Evolutionary conservation across 768 basidiomycete species (phyloP).

Genomic region (Neoboletus brunneissimus): DNA sequence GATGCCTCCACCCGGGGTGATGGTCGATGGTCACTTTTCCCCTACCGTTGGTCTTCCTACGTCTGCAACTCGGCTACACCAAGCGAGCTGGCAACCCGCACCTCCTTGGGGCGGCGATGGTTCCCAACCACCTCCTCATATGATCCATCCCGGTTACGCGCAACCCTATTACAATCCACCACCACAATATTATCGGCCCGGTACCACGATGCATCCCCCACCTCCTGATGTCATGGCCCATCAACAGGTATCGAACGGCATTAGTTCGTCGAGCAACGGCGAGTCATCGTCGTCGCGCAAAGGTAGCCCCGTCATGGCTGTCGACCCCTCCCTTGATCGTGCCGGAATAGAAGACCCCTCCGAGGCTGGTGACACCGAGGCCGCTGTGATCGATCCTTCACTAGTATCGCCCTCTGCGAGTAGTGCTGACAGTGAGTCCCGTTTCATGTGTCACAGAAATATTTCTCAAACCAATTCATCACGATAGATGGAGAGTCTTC

Average conservation of each 20-base stretch:
- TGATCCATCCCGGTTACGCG: conserved; percentile 37
- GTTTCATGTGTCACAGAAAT: conserved; percentile 24
- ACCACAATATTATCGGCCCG: conserved; percentile 49
- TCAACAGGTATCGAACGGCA: conserved; percentile 24
- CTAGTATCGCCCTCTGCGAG: conserved; percentile 28
- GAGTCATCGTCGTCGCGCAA: conserved; percentile 29
- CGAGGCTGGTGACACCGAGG: conserved; percentile 13
- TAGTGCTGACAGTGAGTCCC: conserved; percentile 18
- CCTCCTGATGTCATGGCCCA: conserved; percentile 15
- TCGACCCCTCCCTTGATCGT: conserved; percentile 25
- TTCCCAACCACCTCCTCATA: conserved; percentile 31
- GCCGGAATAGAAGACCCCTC: conserved; percentile 12
- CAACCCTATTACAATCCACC: conserved; percentile 35
- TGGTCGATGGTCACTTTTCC: conserved; percentile 43
- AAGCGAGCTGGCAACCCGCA: conserved; percentile 41
- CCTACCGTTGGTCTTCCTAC: conserved; percentile 48
- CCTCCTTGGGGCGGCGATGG: conserved; percentile 37
- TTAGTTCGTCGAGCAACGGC: conserved; percentile 23
- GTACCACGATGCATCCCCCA: conserved; percentile 23
- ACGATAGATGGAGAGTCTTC: conserved; percentile 32
- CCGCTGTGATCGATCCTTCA: conserved; percentile 38
- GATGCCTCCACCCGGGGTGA: conserved; percentile 40
- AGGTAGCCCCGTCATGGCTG: conserved; percentile 24
- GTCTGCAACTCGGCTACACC: conserved; percentile 48
- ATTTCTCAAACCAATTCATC: conserved; percentile 36